Base-by-base conservation (phyloP, 148 eudicot genomes). In the Cornus suecica region DNA sequence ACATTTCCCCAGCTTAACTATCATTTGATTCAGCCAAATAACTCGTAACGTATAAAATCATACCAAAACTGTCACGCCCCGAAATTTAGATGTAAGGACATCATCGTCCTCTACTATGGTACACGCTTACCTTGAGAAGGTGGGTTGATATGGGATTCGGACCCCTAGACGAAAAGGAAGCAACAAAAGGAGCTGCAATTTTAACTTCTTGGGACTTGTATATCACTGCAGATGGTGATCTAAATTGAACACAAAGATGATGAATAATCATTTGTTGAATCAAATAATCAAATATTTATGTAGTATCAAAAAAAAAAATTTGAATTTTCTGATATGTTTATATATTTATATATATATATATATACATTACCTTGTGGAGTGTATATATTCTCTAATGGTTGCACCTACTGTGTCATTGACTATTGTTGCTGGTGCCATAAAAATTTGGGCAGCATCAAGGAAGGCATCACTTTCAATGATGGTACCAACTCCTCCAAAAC, bases 81-180 rank as follows among this genome's bases (percentile, higher is more conserved):
- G n/a, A n/a, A n/a, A n/a, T n/a, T n/a, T n/a, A n/a, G n/a, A n/a
- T n/a, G n/a, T n/a, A n/a, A n/a, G n/a, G n/a, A n/a, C n/a, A n/a
- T n/a, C n/a, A n/a, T n/a, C n/a, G n/a, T n/a, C n/a, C n/a, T n/a
- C n/a, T n/a, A n/a, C n/a, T n/a, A n/a, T n/a, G n/a, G n/a, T n/a
- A 37, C 42, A 37, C 42, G 9, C 42, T 6, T 87, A 91, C 98
- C 98, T 94, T 94, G 76, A 94, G 93, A 42, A 94, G 68, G 69
- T 87, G 88, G 8, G 74, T 52, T 65, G 97, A 82, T 70, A 90
- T 92, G 2, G 87, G 90, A 82, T 86, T 94, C 29, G 98, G 98
- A 75, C 98, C 98, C 28, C 98, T 78, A 13, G 97, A 91, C 37
- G 98, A 94, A 80, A 94, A 94, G 51, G 98, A 91, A 61, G 89